Evolutionary conservation across 768 basidiomycete species (phyloP).

Genomic region (Leccinum sublutescens): DNA sequence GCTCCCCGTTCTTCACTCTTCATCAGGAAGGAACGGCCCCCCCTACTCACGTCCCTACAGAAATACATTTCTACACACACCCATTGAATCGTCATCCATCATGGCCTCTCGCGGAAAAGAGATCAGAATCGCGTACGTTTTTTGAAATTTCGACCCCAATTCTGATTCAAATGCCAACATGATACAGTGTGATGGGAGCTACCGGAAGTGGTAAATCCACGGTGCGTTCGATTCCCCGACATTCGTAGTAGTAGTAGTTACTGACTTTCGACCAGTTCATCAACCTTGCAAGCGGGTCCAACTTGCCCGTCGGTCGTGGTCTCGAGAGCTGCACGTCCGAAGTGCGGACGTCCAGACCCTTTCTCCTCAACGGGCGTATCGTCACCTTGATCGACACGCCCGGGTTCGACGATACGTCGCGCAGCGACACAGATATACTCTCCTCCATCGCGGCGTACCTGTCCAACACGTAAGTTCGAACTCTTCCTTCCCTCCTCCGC

Average conservation of each 20-base stretch:
- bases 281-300: slow-evolving; percentile 50
- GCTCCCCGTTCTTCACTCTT: not conserved
- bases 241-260: not conserved
- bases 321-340: slow-evolving; percentile 51
- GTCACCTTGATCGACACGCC: slow-evolving; percentile 59
- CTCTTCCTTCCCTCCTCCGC: not conserved
- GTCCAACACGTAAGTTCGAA: slow-evolving; percentile 29
- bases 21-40: slow-evolving; percentile 1
- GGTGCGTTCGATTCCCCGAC: slow-evolving; percentile 13
- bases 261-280: slow-evolving; percentile 43
- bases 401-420: slow-evolving; percentile 55
- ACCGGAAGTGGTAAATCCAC: slow-evolving; percentile 39
- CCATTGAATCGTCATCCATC: not conserved
- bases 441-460: slow-evolving; percentile 46
- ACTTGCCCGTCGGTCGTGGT: slow-evolving; percentile 43
- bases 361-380: slow-evolving; percentile 43
- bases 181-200: slow-evolving; percentile 32
- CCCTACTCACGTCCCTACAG: not conserved
- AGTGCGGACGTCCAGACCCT: slow-evolving; percentile 43
- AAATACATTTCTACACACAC: not conserved
- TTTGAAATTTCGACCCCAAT: not conserved
- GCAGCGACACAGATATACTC: slow-evolving; percentile 50
- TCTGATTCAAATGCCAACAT: not conserved
- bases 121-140: slow-evolving; percentile 33
- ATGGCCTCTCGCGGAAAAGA: slow-evolving; percentile 32